Conservation (phyloP, 2,329 filamentous ascomycete genomes). For the Emydomyces testavorans region DNA sequence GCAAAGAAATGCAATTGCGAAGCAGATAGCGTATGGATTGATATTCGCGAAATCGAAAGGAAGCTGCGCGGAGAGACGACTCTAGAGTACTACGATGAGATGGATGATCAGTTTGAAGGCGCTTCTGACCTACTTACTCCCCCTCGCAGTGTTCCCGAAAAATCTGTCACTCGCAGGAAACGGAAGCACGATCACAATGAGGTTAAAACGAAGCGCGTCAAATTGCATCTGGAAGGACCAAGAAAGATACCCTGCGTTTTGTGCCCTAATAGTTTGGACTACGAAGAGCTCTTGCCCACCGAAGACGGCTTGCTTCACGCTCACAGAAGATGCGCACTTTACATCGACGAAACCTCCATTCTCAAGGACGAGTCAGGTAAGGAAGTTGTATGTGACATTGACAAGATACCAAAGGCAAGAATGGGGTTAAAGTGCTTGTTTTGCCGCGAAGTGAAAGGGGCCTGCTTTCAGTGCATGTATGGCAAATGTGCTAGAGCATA, state of each 20-base stretch:
- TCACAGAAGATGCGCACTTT: constrained; percentile 78
- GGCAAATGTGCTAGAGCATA: constrained; percentile 91
- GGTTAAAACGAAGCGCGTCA: constrained; percentile 64
- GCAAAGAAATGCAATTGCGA: constrained; percentile 97
- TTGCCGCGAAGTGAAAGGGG: constrained; percentile 87
- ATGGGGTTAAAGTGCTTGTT: constrained; percentile 88
- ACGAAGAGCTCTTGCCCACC: constrained; percentile 70
- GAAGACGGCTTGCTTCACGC: constrained; percentile 71
- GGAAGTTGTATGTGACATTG: constrained; percentile 66
- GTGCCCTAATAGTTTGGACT: constrained; percentile 80
- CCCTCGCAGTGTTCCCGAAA: constrained; percentile 60
- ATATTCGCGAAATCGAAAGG: constrained; percentile 89
- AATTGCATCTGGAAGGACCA: constrained; percentile 59
- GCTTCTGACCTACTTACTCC: constrained; percentile 65
- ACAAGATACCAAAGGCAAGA: constrained; percentile 73
- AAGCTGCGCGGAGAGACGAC: constrained; percentile 76
- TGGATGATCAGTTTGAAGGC: constrained; percentile 49
- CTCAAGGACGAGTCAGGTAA: constrained; percentile 54
- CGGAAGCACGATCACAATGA: constrained; percentile 50
- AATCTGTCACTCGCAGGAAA: constrained; percentile 55
- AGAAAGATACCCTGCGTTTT: constrained; percentile 74
- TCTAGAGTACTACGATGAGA: constrained; percentile 37
- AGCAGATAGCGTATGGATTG: constrained; percentile 95
- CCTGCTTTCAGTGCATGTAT: constrained; percentile 90
- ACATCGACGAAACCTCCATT: constrained; percentile 85